These are phyloP conservation scores for Penicillium glabrum DNA, from an alignment of 2,329 filamentous ascomycete species.

Conservation along the genomic window DNA sequence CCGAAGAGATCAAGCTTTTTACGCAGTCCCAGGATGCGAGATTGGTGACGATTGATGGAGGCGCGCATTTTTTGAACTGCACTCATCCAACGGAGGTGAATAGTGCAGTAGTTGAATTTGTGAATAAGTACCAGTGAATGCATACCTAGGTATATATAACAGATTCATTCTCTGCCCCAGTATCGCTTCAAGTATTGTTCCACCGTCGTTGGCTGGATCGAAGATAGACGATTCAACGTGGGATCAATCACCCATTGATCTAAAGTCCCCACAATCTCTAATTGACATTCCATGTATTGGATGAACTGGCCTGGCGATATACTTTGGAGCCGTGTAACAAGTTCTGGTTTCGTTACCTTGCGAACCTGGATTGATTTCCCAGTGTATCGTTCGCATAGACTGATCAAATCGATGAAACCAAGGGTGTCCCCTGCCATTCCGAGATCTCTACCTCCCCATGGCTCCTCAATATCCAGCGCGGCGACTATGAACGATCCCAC, in stretches of 20 bases:
- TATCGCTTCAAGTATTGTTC: not conserved
- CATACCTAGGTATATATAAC: not conserved
- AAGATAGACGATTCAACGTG: not conserved
- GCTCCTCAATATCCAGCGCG: not conserved
- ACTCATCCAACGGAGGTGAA: slow-evolving; percentile 49
- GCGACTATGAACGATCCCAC: not conserved
- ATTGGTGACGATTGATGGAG: slow-evolving; percentile 47
- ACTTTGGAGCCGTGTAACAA: not conserved
- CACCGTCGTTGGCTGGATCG: not conserved
- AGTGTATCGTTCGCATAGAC: not conserved
- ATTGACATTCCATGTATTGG: not conserved
- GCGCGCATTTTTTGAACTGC: slow-evolving; percentile 52
- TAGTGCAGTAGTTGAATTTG: slow-evolving; percentile 19
- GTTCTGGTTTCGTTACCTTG: not conserved
- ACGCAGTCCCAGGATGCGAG: slow-evolving; percentile 43
- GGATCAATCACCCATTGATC: not conserved
- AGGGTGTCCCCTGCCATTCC: not conserved
- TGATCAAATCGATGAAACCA: not conserved
- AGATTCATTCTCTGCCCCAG: not conserved
- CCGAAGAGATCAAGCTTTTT: slow-evolving; percentile 48
- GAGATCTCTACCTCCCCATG: not conserved
- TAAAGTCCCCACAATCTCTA: not conserved
- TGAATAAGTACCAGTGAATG: slow-evolving; percentile 21
- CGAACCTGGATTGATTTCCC: not conserved
- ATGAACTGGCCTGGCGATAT: slow-evolving; percentile 3